Percentiles rank a stretch among this genome's conserved stretches.
These are phyloP conservation scores for Teratosphaeria epicoccoides DNA, from an alignment of 2,329 filamentous ascomycete genomes.

Conservation along the genomic window DNA sequence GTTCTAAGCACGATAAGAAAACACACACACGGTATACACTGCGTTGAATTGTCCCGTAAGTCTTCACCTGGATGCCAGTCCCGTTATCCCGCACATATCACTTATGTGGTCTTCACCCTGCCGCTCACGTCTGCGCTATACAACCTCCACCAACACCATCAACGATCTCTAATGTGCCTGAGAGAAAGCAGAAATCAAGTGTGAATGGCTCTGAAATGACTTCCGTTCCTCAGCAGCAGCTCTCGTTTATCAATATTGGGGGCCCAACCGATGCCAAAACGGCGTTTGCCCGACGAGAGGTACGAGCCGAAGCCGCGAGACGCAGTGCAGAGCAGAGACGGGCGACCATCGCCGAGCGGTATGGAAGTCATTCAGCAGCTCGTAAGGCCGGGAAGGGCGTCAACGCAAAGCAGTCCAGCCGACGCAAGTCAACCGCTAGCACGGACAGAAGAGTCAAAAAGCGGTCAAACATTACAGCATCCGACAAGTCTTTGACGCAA, in stretches of 20 bases:
- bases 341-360: slow-evolving; percentile 3
- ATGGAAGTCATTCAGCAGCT: neutral
- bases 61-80: neutral
- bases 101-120: neutral
- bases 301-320: slow-evolving; percentile 2
- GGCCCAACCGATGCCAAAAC: slow-evolving; percentile 1
- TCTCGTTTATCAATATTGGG: slow-evolving; percentile 2
- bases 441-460: neutral
- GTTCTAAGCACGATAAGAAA: neutral
- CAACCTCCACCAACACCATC: no score
- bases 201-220: neutral
- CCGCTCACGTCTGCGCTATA: no score
- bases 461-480: neutral
- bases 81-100: neutral
- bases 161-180: neutral
- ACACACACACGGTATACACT: neutral
- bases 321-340: slow-evolving; percentile 1
- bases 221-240: neutral
- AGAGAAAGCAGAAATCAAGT: neutral
- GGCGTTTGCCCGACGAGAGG: neutral
- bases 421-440: neutral
- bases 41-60: neutral
- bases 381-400: neutral
- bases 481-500: neutral
- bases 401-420: neutral